Percentiles rank a stretch among this genome's conserved stretches.
Evolutionary conservation across 139 green algal species (phyloP).

Genomic region (Desmodesmus armatus): DNA sequence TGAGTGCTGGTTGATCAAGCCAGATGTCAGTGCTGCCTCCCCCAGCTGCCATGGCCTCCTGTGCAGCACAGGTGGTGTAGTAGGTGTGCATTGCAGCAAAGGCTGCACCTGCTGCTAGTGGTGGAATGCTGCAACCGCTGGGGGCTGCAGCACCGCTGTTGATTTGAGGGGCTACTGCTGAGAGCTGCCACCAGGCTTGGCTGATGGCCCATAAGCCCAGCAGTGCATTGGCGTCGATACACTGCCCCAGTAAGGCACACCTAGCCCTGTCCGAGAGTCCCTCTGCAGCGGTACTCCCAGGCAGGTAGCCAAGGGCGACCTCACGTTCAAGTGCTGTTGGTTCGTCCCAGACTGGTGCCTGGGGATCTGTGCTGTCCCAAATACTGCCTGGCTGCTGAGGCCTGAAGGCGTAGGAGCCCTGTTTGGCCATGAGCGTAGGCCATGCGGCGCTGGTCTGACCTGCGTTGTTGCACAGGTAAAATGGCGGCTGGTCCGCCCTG

Average conservation of each 20-base stretch:
- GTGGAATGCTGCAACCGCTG: neutral
- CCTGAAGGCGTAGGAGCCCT: neutral
- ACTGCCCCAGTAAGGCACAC: neutral
- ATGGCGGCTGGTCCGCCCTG: neutral
- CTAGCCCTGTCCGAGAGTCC: neutral
- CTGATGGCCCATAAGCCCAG: neutral
- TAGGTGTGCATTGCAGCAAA: neutral
- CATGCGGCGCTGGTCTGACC: neutral
- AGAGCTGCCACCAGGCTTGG: neutral
- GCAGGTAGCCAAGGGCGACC: neutral
- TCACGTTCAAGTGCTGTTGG: conserved; percentile 10
- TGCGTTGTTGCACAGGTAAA: neutral
- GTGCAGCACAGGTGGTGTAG: neutral
- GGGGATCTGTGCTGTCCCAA: neutral
- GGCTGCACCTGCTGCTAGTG: neutral
- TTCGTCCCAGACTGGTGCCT: neutral
- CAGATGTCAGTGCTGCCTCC: conserved; percentile 3
- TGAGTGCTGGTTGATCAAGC: neutral
- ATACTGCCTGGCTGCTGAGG: conserved; percentile 7
- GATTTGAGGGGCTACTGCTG: neutral
- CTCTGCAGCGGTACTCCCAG: neutral
- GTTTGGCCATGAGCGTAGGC: conserved; percentile 7
- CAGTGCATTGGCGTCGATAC: conserved; percentile 7
- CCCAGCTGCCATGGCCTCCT: neutral
- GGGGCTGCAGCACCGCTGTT: neutral